Conservation (phyloP, 768 basidiomycete species). For the Favolaschia claudopus region DNA sequence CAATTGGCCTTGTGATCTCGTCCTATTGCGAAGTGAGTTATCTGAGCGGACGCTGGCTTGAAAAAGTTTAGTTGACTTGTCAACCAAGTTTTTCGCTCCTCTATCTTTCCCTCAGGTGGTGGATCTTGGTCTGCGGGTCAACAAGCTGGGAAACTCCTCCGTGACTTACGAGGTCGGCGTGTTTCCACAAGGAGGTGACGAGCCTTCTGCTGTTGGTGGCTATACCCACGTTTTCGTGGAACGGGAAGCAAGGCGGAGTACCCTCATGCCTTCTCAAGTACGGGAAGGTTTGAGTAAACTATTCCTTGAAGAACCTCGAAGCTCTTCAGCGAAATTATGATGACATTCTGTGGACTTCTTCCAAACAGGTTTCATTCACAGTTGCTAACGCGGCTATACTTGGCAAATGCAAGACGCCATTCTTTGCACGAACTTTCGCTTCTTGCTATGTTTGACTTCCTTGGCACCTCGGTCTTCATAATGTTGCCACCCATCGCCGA, state of each 20-base stretch:
- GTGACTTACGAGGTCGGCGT: constrained; percentile 84
- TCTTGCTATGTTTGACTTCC: too few species aligned
- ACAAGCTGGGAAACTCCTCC: constrained; percentile 74
- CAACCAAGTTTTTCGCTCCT: constrained; percentile 70
- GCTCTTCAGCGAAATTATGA: constrained; percentile 33
- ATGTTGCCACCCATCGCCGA: too few species aligned
- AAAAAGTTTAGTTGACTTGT: background rate
- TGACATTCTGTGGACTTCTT: too few species aligned
- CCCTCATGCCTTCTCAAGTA: constrained; percentile 49
- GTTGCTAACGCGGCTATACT: too few species aligned
- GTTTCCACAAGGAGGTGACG: constrained; percentile 57
- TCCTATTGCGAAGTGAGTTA: constrained; percentile 70
- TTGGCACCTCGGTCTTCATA: too few species aligned
- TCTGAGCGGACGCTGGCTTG: background rate
- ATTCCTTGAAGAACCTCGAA: background rate
- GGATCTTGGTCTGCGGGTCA: constrained; percentile 74
- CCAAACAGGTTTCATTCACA: too few species aligned
- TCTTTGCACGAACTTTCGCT: too few species aligned
- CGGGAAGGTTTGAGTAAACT: constrained; percentile 58
- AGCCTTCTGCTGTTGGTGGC: constrained; percentile 56
- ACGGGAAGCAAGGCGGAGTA: constrained; percentile 62
- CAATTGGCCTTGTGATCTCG: constrained; percentile 81
- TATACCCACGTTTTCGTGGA: constrained; percentile 91
- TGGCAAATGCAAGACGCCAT: too few species aligned
- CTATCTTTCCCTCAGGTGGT: constrained; percentile 77